Conservation (phyloP, 306 rosid genomes). For the Rosa lucieae region DNA sequence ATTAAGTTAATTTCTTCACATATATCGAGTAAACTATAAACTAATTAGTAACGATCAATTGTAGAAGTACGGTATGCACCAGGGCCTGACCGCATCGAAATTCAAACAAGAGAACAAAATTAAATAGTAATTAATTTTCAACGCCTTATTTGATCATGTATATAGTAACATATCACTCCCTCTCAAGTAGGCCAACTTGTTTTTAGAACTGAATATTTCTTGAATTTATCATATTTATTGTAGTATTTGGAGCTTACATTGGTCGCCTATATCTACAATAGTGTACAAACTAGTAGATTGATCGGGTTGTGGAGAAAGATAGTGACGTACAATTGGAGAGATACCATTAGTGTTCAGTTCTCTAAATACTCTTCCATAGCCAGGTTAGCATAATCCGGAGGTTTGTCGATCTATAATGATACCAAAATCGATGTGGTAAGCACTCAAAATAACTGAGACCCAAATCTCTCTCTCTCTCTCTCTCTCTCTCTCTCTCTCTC, state of each 20-base stretch:
- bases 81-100: not conserved
- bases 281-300: not conserved
- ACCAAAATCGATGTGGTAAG: no score
- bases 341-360: not conserved
- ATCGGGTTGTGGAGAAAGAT: not conserved
- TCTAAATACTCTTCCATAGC: not conserved
- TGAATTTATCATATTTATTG: not conserved
- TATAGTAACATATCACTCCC: not conserved
- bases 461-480: no score
- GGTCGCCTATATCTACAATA: not conserved
- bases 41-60: not conserved
- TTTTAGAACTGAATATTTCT: not conserved
- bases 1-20: not conserved
- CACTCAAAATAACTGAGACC: no score
- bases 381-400: not conserved
- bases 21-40: not conserved
- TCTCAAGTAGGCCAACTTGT: slow-evolving; percentile 11
- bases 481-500: no score
- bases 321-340: not conserved
- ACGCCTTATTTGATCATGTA: not conserved
- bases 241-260: not conserved
- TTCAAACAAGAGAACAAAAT: not conserved
- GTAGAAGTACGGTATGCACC: not conserved
- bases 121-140: not conserved
- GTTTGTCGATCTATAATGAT: not conserved